These are phyloP conservation scores for Chaetomiaceae sp. DNA, from an alignment of 2,329 filamentous ascomycete species.

Conservation along the genomic window DNA sequence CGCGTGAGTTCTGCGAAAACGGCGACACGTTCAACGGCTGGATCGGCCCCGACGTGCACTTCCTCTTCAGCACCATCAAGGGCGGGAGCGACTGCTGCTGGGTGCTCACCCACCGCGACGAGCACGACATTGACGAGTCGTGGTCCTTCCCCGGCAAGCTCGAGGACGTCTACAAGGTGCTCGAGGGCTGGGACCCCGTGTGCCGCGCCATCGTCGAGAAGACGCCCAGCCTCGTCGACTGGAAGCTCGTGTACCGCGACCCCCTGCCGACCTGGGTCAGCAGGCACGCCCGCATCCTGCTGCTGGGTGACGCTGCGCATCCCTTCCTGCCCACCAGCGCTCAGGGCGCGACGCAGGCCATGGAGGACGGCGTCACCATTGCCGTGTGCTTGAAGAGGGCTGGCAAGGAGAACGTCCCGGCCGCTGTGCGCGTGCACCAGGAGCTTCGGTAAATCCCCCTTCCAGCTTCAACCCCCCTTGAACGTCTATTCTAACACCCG, in stretches of 20 bases:
- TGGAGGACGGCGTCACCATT: constrained; percentile 47
- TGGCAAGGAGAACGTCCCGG: constrained; percentile 36
- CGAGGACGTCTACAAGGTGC: constrained; percentile 46
- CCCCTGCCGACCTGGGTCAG: constrained; percentile 48
- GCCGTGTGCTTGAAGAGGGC: constrained; percentile 40
- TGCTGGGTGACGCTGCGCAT: constrained; percentile 49
- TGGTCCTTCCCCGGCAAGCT: constrained; percentile 51
- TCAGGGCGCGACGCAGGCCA: constrained; percentile 46
- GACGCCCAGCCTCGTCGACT: constrained; percentile 44
- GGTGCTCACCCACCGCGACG: constrained; percentile 54
- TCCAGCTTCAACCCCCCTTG: background rate
- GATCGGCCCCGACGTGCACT: constrained; percentile 55
- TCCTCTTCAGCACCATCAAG: constrained; percentile 55
- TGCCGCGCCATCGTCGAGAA: constrained; percentile 46
- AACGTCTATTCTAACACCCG: background rate
- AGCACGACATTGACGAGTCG: constrained; percentile 51
- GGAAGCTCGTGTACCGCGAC: constrained; percentile 48
- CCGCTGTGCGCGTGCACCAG: constrained; percentile 41
- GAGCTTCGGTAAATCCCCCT: constrained; percentile 35
- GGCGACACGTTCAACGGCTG: constrained; percentile 57
- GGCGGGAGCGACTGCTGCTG: constrained; percentile 52
- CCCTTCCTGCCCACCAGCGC: constrained; percentile 46
- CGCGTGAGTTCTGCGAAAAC: constrained; percentile 50
- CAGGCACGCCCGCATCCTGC: constrained; percentile 38
- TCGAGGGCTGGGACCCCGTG: constrained; percentile 49